phyloP scores from a whole-genome alignment of 805 yeast species.

The Ogataea paraovalis region DNA sequence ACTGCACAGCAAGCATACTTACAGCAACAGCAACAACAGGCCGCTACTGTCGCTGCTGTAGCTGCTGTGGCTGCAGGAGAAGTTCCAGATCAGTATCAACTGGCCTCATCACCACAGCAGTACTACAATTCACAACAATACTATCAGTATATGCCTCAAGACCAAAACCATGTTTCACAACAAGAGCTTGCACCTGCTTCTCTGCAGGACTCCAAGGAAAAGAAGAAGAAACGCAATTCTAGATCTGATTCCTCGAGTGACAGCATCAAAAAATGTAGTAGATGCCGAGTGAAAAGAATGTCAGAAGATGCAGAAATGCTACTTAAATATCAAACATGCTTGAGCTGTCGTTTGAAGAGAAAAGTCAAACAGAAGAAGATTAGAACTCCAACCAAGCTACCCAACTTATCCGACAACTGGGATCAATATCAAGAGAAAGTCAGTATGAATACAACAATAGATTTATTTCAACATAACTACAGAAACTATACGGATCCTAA shows the following conservation, averaged over 20 bases:
- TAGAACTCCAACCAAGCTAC: conserved; percentile 29
- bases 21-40: not conserved
- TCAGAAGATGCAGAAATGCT: conserved; percentile 32
- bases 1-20: not conserved
- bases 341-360: conserved; percentile 37
- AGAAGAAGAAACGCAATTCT: conserved; percentile 1
- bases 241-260: conserved; percentile 4
- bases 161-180: conserved; percentile 8
- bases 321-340: conserved; percentile 39
- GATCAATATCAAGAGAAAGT: conserved; percentile 31
- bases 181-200: conserved; percentile 10
- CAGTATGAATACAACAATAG: conserved; percentile 32
- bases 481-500: conserved; percentile 29
- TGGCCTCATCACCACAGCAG: conserved; percentile 11
- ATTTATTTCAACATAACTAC: conserved; percentile 34
- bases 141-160: conserved; percentile 13
- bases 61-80: conserved; percentile 5
- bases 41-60: conserved; percentile 6
- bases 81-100: conserved; percentile 4
- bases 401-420: conserved; percentile 35
- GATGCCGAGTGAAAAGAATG: conserved; percentile 39
- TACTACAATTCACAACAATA: conserved; percentile 17
- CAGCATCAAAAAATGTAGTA: conserved; percentile 36
- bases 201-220: not conserved
- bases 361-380: conserved; percentile 31